A percentile compares a stretch with the other conserved stretches of the same genome.
These are phyloP conservation scores for Fistulinella prunicolor DNA, from an alignment of 768 basidiomycete genomes.

Conservation along the genomic window DNA sequence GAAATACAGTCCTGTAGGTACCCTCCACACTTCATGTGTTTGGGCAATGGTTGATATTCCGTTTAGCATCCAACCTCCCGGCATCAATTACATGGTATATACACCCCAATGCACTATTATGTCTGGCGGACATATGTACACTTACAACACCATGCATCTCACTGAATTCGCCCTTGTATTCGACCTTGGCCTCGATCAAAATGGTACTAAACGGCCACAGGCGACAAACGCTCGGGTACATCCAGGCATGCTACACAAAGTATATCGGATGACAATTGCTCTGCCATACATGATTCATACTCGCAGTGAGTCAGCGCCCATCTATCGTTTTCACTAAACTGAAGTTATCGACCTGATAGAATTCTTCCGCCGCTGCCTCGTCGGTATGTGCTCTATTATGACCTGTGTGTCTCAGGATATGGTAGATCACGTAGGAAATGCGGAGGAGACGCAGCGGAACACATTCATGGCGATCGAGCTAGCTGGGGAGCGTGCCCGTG, in stretches of 20 bases:
- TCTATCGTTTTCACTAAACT: too few species aligned
- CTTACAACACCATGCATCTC: slow-evolving; percentile 4
- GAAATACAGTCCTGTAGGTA: neutral
- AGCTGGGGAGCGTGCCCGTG: too few species aligned
- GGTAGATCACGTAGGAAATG: too few species aligned
- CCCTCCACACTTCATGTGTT: neutral
- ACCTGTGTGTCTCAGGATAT: too few species aligned
- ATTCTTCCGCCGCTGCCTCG: too few species aligned
- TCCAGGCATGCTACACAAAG: neutral
- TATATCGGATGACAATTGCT: neutral
- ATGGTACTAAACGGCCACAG: neutral
- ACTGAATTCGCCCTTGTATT: slow-evolving; percentile 1
- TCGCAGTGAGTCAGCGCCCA: too few species aligned
- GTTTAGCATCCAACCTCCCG: slow-evolving; percentile 8
- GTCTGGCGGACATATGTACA: slow-evolving; percentile 3
- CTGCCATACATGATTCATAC: neutral
- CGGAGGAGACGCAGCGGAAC: too few species aligned
- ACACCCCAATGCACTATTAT: neutral
- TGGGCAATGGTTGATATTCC: neutral
- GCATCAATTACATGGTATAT: neutral
- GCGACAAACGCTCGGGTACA: neutral
- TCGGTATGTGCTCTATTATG: too few species aligned
- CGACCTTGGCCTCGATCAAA: neutral
- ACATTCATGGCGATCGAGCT: too few species aligned
- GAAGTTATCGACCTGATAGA: too few species aligned